A percentile compares a stretch with the other conserved stretches of the same genome.
phyloP scores from a whole-genome alignment of 768 basidiomycete genomes.

The Coprinopsis cinerea region DNA sequence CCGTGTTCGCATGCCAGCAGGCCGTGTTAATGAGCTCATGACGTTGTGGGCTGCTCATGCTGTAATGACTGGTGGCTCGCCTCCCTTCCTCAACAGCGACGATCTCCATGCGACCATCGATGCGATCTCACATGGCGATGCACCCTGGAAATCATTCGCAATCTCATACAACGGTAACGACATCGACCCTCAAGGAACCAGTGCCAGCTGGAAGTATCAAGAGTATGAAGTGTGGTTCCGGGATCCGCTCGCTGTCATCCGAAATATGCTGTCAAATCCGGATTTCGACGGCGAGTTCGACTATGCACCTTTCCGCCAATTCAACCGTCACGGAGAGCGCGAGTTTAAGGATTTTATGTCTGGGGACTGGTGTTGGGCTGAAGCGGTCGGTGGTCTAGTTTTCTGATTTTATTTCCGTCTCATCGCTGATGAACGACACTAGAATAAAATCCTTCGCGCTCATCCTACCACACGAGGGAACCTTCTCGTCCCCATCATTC shows the following conservation, averaged over 20 bases:
- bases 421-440: slow-evolving; percentile 11
- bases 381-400: slow-evolving; percentile 15
- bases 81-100: too few relatives aligned
- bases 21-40: too few relatives aligned
- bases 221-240: slow-evolving; percentile 13
- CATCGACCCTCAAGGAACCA: background rate
- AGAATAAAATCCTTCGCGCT: slow-evolving; percentile 10
- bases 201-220: background rate
- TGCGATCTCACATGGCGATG: slow-evolving; percentile 25
- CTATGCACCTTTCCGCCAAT: slow-evolving; percentile 22
- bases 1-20: too few relatives aligned
- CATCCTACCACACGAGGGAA: slow-evolving; percentile 10
- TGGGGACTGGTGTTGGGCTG: slow-evolving; percentile 30
- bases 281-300: slow-evolving; percentile 28
- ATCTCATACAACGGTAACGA: slow-evolving; percentile 19
- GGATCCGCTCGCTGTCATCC: slow-evolving; percentile 19
- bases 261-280: slow-evolving; percentile 25
- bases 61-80: too few relatives aligned
- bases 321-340: slow-evolving; percentile 16
- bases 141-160: slow-evolving; percentile 31
- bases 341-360: slow-evolving; percentile 33
- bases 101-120: slow-evolving; percentile 32
- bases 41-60: too few relatives aligned
- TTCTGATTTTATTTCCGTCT: background rate
- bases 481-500: slow-evolving; percentile 21